These are phyloP conservation scores for Coelastrella sp. DNA, from an alignment of 139 green algal species.

Conservation along the genomic window DNA sequence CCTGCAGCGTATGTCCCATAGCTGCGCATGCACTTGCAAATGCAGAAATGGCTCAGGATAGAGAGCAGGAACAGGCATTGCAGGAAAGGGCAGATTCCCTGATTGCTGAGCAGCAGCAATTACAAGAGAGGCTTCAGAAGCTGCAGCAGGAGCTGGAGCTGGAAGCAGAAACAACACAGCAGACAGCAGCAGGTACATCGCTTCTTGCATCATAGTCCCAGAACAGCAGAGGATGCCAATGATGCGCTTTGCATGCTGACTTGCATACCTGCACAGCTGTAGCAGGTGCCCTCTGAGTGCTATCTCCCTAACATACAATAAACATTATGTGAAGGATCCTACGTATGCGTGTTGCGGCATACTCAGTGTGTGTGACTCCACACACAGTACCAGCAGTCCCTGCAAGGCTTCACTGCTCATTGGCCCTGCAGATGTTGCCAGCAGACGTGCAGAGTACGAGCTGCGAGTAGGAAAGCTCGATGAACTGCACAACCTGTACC, in stretches of 20 bases:
- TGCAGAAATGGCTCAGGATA: conserved; percentile 32
- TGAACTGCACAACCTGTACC: conserved; percentile 26
- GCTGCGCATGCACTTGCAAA: no score
- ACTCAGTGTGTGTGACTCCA: neutral
- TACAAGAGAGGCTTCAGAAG: conserved; percentile 34
- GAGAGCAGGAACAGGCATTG: conserved; percentile 21
- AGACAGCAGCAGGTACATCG: conserved; percentile 21
- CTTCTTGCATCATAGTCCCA: no score
- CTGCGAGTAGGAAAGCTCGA: neutral
- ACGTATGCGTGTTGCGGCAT: neutral
- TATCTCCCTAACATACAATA: no score
- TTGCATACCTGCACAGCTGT: no score
- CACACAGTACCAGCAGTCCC: no score
- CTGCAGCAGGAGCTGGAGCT: conserved; percentile 21
- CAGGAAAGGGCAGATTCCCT: conserved; percentile 35
- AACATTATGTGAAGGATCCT: no score
- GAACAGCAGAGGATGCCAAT: no score
- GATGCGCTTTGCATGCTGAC: no score
- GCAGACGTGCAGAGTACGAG: neutral
- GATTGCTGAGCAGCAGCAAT: conserved; percentile 16
- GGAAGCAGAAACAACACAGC: conserved; percentile 15
- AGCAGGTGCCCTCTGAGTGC: no score
- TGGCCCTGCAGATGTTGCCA: neutral
- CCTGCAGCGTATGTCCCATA: no score
- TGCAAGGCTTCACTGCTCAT: neutral